Base-by-base conservation (phyloP, 2,329 filamentous ascomycete genomes). In the Paecilomyces niveus region DNA sequence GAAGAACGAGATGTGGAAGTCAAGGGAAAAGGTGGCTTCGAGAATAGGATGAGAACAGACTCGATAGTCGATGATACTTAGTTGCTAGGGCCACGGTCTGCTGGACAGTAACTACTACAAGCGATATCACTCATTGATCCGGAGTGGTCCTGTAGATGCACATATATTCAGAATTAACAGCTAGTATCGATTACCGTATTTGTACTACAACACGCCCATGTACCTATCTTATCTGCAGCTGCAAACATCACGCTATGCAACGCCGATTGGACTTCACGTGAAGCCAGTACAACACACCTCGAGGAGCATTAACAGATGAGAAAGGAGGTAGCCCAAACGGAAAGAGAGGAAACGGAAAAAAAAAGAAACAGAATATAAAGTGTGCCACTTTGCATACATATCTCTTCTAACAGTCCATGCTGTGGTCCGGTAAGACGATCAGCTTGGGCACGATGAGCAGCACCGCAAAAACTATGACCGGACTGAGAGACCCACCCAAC, bases 161-260 rank as follows among this genome's bases (percentile, higher is more conserved):
- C 15, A 45, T 45, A 45, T 45, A 18, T 45, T 45, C 15, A 45
- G 7, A 45, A 45, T 45, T 45, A 45, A 45, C 15, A 45, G 15
- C 26, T 52, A 52, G 26, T 52, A 52, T 52, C n/a, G 18, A 52
- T 52, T 52, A 52, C 50, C 50, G 50, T 52, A 29, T 52, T 29
- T 52, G 50, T 26, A 52, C 50, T 29, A 52, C 21, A 52, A 24
- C 22, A 52, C 50, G 21, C 50, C 39, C 50, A 52, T 52, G 50
- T 52, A 52, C 50, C 50, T 52, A 29, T 29, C 50, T 52, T 29
- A 29, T 29, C 50, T 52, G 50, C 50, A 52, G 7, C 50, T 52
- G 50, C 10, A 52, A 24, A 52, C 50, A 52, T 52, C 50, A 52
- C 50, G 50, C 50, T 52, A 52, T 52, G 50, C 50, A 52, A 52